Evolutionary conservation across 192 early-diverging fungal genomes (phyloP), one percentile per base, ranked within the genome.

Genomic region (Oehlia diaphana): DNA sequence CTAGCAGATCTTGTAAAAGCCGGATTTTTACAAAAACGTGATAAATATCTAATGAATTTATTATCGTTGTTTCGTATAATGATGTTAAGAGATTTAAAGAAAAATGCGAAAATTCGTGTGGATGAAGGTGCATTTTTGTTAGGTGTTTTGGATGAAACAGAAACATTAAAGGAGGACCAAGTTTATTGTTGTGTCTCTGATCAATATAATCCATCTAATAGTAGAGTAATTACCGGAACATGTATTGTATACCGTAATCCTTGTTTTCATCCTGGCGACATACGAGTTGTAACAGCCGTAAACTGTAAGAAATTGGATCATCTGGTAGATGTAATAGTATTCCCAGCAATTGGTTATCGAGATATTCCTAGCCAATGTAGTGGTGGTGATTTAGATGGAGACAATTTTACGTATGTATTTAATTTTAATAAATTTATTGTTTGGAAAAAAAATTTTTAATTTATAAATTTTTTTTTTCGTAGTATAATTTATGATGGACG

Each of bases 351-450:
- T 28, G 94, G 94, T 1, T 75, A 86, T 10, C 87, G 94, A 7
- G 90, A 91, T 72, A 84, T 94, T 58, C 92, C 93, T 4, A 93
- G 90, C 63, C 91, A 91, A 90, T 92, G 94, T 74, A 87, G 88
- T 74, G 94, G 94, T 49, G 94, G 94, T 13, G 94, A 95, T 85
- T 81, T 95, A 9, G 94, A 95, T 78, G 94, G 94, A 26, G 94
- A 95, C 84, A 87, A 89, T 79, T 92, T 80, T 78, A 91, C 87
- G 89, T 92, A 83, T 81, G 86, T 68, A 44, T 61, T 2, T 2
- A 26, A 21, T 26, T 37, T 65, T 21, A 5, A 44, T 14, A 7
- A 58, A 5, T 39, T 33, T 58, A 4, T 49, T 35, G 13, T 26
- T 70, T 23, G 4, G 2, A 7, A 33, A 2, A 39, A 31, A 47